A percentile compares a stretch with the other conserved stretches of the same genome.
These are phyloP conservation scores for Stevia rebaudiana DNA, from an alignment of 140 eudicot species.

Conservation along the genomic window DNA sequence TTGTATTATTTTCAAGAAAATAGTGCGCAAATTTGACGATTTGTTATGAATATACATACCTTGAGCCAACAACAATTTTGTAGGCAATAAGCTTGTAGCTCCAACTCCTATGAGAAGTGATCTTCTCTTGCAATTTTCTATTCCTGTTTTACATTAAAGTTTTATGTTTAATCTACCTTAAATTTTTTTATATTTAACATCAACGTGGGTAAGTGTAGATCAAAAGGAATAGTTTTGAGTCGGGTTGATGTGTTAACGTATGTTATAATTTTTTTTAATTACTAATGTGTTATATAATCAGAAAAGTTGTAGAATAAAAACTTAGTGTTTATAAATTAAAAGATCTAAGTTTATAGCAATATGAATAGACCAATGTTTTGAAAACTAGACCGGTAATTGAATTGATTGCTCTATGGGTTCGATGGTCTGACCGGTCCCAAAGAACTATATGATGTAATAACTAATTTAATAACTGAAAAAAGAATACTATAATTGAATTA, in stretches of 20 bases:
- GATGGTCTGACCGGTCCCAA: too few relatives aligned
- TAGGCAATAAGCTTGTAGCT: constrained; percentile 51
- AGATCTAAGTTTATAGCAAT: too few relatives aligned
- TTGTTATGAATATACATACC: constrained; percentile 29
- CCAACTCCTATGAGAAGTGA: constrained; percentile 59
- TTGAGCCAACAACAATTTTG: constrained; percentile 55
- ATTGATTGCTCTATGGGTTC: too few relatives aligned
- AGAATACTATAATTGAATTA: too few relatives aligned
- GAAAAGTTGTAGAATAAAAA: too few relatives aligned
- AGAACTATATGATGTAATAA: too few relatives aligned
- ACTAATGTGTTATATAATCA: background rate
- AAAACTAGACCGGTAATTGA: too few relatives aligned
- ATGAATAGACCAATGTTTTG: too few relatives aligned
- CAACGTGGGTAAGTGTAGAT: background rate
- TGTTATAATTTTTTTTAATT: too few relatives aligned
- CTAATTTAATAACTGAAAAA: too few relatives aligned
- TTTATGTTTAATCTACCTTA: background rate
- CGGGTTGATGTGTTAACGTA: background rate
- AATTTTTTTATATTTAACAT: too few relatives aligned
- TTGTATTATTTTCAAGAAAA: background rate
- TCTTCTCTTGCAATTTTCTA: constrained; percentile 57
- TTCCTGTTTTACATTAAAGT: constrained; percentile 10
- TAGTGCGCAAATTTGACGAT: background rate
- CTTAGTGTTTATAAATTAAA: too few relatives aligned
- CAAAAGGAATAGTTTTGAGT: background rate